A percentile compares a stretch with the other conserved stretches of the same genome.
These are phyloP conservation scores for Phytopythium boreale DNA, from an alignment of 352 stramenopile genomes.

Conservation along the genomic window DNA sequence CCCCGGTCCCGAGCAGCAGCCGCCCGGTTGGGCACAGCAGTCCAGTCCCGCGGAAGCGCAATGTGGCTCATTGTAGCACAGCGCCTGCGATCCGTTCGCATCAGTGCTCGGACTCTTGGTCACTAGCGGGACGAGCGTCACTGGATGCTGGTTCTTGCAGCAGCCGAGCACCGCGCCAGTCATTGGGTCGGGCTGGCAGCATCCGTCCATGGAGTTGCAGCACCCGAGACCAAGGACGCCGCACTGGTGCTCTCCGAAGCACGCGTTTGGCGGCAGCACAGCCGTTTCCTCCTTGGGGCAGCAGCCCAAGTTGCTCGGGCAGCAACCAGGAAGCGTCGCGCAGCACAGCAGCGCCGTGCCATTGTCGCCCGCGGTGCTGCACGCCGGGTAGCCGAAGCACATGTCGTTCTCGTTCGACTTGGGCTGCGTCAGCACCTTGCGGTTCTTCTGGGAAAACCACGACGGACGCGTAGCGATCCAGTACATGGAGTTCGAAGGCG, in stretches of 20 bases:
- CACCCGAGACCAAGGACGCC: slow-evolving; percentile 52
- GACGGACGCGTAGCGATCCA: slow-evolving; percentile 73
- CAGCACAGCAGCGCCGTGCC: slow-evolving; percentile 64
- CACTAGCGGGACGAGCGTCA: slow-evolving; percentile 6
- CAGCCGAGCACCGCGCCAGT: slow-evolving; percentile 49
- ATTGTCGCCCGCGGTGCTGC: slow-evolving; percentile 49
- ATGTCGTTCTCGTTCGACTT: slow-evolving; percentile 35
- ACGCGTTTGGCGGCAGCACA: slow-evolving; percentile 47
- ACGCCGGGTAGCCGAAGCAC: slow-evolving; percentile 69
- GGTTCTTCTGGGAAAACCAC: slow-evolving; percentile 56
- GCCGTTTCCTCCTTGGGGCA: slow-evolving; percentile 47
- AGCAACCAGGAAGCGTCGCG: slow-evolving; percentile 64
- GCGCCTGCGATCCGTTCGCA: neutral
- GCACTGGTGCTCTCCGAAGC: slow-evolving; percentile 63
- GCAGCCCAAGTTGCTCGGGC: slow-evolving; percentile 56
- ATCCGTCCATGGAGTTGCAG: slow-evolving; percentile 71
- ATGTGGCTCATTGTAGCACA: slow-evolving; percentile 39
- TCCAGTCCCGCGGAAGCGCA: slow-evolving; percentile 38
- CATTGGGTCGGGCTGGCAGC: slow-evolving; percentile 51
- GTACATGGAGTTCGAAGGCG: slow-evolving; percentile 63
- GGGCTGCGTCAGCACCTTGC: slow-evolving; percentile 19
- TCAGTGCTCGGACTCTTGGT: neutral
- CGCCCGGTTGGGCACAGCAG: slow-evolving; percentile 39
- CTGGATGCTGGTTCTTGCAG: slow-evolving; percentile 57
- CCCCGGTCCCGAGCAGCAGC: slow-evolving; percentile 40